phyloP scores from a whole-genome alignment of 1,139 yeast species.

The Maudiozyma humilis region DNA sequence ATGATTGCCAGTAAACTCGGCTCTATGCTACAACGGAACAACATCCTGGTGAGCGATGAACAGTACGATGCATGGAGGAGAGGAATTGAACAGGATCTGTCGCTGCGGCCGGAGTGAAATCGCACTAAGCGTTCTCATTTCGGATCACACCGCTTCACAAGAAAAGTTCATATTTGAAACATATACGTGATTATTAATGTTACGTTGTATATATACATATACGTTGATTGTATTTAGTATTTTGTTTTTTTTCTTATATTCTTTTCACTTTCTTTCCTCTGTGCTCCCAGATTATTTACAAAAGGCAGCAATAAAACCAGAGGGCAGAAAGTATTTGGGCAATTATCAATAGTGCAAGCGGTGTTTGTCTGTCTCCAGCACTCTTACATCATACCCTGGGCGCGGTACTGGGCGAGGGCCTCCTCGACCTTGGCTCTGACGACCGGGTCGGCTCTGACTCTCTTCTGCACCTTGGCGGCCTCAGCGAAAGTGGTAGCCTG shows the following conservation, averaged over 20 bases:
- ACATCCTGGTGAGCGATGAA: conserved; percentile 25
- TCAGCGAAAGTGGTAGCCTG: conserved; percentile 91
- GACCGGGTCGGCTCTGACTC: conserved; percentile 58
- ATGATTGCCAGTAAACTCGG: conserved; percentile 25
- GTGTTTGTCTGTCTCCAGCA: background rate
- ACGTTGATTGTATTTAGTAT: background rate
- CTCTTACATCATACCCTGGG: conserved; percentile 18
- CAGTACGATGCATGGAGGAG: conserved; percentile 28
- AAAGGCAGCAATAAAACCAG: background rate
- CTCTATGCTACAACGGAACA: conserved; percentile 29
- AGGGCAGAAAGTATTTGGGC: background rate
- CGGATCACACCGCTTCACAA: too few species aligned
- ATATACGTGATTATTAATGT: background rate
- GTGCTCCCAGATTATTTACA: background rate
- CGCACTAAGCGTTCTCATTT: too few species aligned
- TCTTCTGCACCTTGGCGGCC: conserved; percentile 77
- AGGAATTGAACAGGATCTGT: conserved; percentile 24
- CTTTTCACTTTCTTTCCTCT: background rate
- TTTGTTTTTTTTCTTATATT: background rate
- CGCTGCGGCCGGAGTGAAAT: conserved; percentile 18
- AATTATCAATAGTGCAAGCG: background rate
- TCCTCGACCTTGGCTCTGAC: conserved; percentile 41
- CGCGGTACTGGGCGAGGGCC: conserved; percentile 33
- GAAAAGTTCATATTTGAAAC: background rate
- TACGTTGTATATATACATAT: background rate